Base-by-base conservation (phyloP, 208 protist species). In the Leishmania aethiopica region DNA sequence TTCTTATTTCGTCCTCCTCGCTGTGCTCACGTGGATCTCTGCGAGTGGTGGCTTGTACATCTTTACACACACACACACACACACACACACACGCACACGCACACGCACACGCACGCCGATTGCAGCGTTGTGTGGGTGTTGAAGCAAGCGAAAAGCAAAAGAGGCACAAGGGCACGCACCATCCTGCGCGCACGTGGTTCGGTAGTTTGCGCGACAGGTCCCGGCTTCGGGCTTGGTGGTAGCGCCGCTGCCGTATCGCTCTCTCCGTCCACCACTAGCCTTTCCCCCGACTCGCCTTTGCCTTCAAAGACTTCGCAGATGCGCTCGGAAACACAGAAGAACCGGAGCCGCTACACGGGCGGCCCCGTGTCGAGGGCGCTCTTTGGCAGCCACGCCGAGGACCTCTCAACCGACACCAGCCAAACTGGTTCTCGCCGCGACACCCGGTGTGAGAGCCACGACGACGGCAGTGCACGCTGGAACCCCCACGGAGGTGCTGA, bases 331-430 rank as follows among this genome's bases (percentile, higher is more conserved):
- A 66, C 62, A n/a, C 75, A 73, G 47, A 83, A 62, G 47, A 62
- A 11, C 22, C 71, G 73, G 79, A 59, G 40, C 49, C 28, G 49
- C 60, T 71, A 40, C 73, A 53, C 47, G 13, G 60, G 45, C 3
- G 64, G 69, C 19, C 59, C 72, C 47, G 72, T 49, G 60, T 42
- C 13, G 17, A n/a, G 15, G 49, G 35, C 19, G 35, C 72, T 35
- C 19, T 42, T 40, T 28, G 42, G 45, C 62, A 42, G 45, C 67
- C 78, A 57, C 45, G 45, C 79, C 11, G 42, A 37, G 49, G 55
- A 60, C 19, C 57, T 13, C 11, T 78, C 66, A 64, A 89, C 75
- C 55, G 77, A 77, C 74, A 76, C 73, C 80, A 81, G 77, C 57
- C 66, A 79, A 19, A 35, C 35, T 72, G 49, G 11, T 40, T 67